Evolutionary conservation across 2,329 filamentous ascomycete species (phyloP).

Genomic region (Fusarium camptoceras): DNA sequence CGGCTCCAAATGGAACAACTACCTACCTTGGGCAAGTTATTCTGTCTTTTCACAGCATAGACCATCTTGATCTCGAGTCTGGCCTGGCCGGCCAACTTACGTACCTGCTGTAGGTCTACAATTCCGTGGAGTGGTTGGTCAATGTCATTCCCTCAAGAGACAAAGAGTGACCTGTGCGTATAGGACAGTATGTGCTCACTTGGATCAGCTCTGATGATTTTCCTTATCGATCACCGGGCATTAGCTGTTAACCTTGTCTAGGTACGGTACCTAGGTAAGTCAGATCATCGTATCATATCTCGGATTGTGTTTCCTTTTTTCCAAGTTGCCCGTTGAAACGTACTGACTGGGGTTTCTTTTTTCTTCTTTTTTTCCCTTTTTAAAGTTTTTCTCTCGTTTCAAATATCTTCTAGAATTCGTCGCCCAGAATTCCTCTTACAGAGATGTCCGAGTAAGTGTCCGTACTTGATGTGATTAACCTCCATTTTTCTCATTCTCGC

Average conservation of each 20-base stretch:
- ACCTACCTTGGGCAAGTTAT: too few species aligned
- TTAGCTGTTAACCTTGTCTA: not conserved
- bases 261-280: not conserved
- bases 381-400: not conserved
- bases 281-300: not conserved
- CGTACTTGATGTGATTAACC: not conserved
- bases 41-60: not conserved
- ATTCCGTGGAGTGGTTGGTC: slow-evolving; percentile 5
- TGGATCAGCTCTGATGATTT: not conserved
- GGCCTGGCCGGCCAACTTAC: not conserved
- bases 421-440: not conserved
- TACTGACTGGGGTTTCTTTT: not conserved
- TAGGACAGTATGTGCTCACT: not conserved
- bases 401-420: not conserved
- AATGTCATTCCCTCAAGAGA: not conserved
- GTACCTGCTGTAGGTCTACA: not conserved
- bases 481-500: slow-evolving; percentile 27
- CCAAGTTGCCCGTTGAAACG: not conserved
- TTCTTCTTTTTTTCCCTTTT: not conserved
- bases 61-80: not conserved
- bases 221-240: not conserved
- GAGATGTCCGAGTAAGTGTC: not conserved
- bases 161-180: not conserved
- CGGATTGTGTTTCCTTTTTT: not conserved
- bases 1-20: not conserved